Conservation (phyloP, 176 grass and related monocot species). For the Microstegium vimineum region DNA sequence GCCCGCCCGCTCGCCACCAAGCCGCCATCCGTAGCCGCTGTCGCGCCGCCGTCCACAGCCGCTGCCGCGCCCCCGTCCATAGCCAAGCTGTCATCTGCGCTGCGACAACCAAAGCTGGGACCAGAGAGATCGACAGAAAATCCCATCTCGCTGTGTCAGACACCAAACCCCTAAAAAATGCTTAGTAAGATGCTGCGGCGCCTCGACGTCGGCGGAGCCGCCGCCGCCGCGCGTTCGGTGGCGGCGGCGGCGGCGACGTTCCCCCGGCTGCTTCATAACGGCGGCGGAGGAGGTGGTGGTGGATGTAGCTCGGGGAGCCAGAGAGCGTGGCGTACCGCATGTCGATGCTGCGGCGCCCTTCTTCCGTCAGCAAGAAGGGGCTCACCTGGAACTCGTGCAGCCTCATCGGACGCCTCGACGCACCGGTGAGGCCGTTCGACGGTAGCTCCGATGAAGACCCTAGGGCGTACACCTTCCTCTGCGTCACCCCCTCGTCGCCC, state of each 20-base stretch:
- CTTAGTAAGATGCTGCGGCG: constrained; percentile 14
- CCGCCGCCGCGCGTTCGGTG: neutral
- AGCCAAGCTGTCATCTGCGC: neutral
- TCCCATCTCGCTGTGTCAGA: neutral
- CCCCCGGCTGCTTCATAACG: constrained; percentile 28
- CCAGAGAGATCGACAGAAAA: neutral
- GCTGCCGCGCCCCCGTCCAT: too few relatives aligned
- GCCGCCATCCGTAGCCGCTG: too few relatives aligned
- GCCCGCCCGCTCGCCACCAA: neutral
- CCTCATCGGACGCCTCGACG: constrained; percentile 41
- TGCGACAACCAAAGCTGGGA: too few relatives aligned
- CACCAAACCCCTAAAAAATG: neutral
- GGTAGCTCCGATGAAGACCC: fast-evolving
- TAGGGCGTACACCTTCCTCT: constrained; percentile 30
- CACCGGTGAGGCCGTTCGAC: neutral
- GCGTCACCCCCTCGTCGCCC: neutral
- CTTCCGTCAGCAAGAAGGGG: neutral
- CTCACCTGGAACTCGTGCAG: constrained; percentile 40
- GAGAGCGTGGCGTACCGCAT: constrained; percentile 44
- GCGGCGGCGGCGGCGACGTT: neutral
- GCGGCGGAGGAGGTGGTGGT: neutral
- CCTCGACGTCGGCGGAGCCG: constrained; percentile 5
- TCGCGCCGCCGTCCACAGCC: too few relatives aligned
- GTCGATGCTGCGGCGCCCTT: constrained; percentile 50
- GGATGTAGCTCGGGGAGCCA: neutral